These are phyloP conservation scores for Capronia epimyces DNA, from an alignment of 2,329 filamentous ascomycete genomes.

Conservation along the genomic window DNA sequence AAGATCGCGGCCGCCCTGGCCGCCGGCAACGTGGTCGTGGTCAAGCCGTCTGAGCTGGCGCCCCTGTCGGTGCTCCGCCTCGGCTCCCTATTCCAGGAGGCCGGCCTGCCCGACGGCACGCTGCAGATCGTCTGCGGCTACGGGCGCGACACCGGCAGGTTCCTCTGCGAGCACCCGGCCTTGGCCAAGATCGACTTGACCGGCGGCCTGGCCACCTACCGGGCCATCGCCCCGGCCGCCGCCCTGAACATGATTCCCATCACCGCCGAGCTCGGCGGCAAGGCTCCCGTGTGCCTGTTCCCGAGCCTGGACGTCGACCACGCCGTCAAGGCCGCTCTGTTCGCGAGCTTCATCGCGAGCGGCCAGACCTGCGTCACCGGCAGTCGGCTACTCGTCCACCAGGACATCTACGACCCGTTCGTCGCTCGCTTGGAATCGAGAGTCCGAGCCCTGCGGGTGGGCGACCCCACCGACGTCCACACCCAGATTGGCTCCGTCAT, in stretches of 20 bases:
- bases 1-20: conserved; percentile 32
- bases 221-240: conserved; percentile 26
- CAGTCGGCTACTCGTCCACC: conserved; percentile 50
- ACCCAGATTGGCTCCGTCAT: conserved; percentile 63
- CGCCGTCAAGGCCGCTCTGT: conserved; percentile 31
- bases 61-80: conserved; percentile 41
- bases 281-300: conserved; percentile 31
- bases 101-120: conserved; percentile 41
- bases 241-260: conserved; percentile 26
- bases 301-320: conserved; percentile 25
- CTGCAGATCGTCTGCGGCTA: conserved; percentile 49
- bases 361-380: conserved; percentile 55
- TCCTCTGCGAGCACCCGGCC: conserved; percentile 39
- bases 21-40: conserved; percentile 38
- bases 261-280: conserved; percentile 30
- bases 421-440: conserved; percentile 40
- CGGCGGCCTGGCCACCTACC: conserved; percentile 27
- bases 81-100: conserved; percentile 39
- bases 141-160: conserved; percentile 49
- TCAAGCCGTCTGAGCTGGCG: conserved; percentile 40
- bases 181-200: conserved; percentile 30
- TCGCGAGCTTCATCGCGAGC: conserved; percentile 48
- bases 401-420: conserved; percentile 40
- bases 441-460: conserved; percentile 52
- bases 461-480: conserved; percentile 50